phyloP scores from a whole-genome alignment of 352 stramenopile genomes.

The Aphanomyces stellatus region DNA sequence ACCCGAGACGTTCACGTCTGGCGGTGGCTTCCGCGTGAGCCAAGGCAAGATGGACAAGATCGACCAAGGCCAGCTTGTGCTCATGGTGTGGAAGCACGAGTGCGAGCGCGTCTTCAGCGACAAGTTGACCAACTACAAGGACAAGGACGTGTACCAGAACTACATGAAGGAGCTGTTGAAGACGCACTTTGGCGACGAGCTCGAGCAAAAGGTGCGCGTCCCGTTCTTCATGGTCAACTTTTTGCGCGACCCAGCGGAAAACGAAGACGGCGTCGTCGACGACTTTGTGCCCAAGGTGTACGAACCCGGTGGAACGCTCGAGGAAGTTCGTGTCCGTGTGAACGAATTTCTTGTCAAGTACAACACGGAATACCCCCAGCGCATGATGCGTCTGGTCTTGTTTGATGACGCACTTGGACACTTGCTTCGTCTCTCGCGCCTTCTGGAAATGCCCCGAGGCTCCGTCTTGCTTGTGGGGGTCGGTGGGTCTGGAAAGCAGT shows the following conservation, averaged over 20 bases:
- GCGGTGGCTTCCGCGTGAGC: constrained; percentile 70
- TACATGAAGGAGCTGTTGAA: constrained; percentile 90
- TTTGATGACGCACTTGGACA: constrained; percentile 98
- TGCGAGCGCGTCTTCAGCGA: constrained; percentile 97
- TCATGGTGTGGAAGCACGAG: constrained; percentile 97
- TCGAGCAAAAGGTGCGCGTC: constrained; percentile 59
- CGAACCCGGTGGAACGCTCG: constrained; percentile 90
- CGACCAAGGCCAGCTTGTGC: constrained; percentile 85
- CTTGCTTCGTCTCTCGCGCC: constrained; percentile 92
- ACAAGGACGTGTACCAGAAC: constrained; percentile 91
- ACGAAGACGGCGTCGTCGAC: constrained; percentile 92
- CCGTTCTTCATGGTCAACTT: constrained; percentile 97
- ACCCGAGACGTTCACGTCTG: constrained; percentile 90
- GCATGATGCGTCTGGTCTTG: constrained; percentile 95
- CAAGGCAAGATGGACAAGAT: constrained; percentile 86
- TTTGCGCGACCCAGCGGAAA: constrained; percentile 93
- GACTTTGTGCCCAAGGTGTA: constrained; percentile 96
- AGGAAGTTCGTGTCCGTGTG: constrained; percentile 88
- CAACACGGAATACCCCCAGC: constrained; percentile 94
- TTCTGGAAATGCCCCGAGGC: constrained; percentile 95
- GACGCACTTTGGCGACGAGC: constrained; percentile 85
- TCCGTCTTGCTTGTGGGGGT: constrained; percentile 96
- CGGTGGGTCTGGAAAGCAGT: constrained; percentile 96
- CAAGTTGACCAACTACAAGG: constrained; percentile 96
- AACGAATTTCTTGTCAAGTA: constrained; percentile 95